A percentile compares a stretch with the other conserved stretches of the same genome.
phyloP scores from a whole-genome alignment of 768 basidiomycete genomes.

The Termitomyces sp. region DNA sequence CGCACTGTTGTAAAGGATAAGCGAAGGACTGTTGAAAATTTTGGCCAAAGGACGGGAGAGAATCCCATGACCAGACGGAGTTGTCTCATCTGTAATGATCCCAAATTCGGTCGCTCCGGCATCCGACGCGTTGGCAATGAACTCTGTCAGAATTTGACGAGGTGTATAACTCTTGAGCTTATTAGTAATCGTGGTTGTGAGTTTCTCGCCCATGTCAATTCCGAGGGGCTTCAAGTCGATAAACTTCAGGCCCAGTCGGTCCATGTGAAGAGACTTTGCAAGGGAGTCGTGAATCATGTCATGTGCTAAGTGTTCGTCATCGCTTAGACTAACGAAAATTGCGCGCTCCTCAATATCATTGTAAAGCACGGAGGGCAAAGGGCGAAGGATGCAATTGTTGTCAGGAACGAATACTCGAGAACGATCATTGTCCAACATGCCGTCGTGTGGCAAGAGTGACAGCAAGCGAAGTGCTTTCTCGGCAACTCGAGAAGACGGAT shows the following conservation, averaged over 20 bases:
- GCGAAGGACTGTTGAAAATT: constrained; percentile 32
- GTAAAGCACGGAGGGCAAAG: constrained; percentile 27
- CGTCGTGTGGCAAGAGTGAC: constrained; percentile 19
- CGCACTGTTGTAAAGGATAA: constrained; percentile 44
- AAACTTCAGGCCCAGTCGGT: constrained; percentile 30
- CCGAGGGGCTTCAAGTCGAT: constrained; percentile 25
- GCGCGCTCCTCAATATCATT: constrained; percentile 38
- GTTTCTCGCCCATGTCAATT: constrained; percentile 39
- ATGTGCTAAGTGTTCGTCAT: constrained; percentile 25
- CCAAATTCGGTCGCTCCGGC: constrained; percentile 42
- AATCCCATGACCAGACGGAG: constrained; percentile 10
- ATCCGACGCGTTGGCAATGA: constrained; percentile 52
- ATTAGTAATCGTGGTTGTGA: constrained; percentile 38
- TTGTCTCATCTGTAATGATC: constrained; percentile 34
- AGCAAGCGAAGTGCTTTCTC: constrained; percentile 26
- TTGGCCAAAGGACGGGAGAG: constrained; percentile 31
- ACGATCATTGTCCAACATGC: constrained; percentile 7
- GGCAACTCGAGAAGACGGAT: constrained; percentile 6
- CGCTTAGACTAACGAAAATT: constrained; percentile 16
- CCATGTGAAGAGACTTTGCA: constrained; percentile 26
- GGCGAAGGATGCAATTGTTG: constrained; percentile 19
- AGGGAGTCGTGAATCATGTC: constrained; percentile 27
- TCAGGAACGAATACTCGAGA: constrained; percentile 33
- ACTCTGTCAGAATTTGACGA: constrained; percentile 43
- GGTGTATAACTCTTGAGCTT: constrained; percentile 39